phyloP scores from a whole-genome alignment of 345 rosid species.

The Melaleuca alternifolia region DNA sequence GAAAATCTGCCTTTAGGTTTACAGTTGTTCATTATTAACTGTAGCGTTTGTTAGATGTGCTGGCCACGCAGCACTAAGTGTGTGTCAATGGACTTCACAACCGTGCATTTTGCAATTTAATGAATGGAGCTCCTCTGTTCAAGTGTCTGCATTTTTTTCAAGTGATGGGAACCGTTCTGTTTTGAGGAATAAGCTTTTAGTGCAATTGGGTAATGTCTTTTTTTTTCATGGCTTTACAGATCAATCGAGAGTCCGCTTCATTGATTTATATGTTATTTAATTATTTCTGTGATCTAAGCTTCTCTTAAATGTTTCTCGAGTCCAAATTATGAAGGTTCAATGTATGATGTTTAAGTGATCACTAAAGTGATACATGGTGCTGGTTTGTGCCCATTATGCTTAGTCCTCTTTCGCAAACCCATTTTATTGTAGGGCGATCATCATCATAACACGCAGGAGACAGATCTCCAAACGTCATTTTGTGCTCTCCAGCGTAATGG shows the following conservation, averaged over 20 bases:
- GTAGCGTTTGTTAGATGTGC: not conserved
- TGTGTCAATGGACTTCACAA: not conserved
- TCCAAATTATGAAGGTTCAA: not conserved
- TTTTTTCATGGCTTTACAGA: not conserved
- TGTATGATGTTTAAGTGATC: not conserved
- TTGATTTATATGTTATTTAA: not conserved
- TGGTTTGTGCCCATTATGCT: not conserved
- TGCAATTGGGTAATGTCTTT: not conserved
- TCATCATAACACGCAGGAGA: not conserved
- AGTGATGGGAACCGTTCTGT: not conserved
- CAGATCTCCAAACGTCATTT: not conserved
- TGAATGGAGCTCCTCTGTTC: not conserved
- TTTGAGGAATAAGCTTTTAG: not conserved
- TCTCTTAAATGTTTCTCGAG: not conserved
- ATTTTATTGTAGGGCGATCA: not conserved
- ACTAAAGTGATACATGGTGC: not conserved
- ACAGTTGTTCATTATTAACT: not conserved
- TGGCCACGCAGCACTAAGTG: not conserved
- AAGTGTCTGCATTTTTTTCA: not conserved
- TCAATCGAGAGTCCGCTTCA: not conserved
- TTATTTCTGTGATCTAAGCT: not conserved
- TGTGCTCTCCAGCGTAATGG: not conserved
- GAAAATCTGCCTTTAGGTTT: not conserved
- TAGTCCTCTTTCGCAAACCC: not conserved
- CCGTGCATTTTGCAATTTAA: not conserved